Percentiles rank a stretch among this genome's conserved stretches.
phyloP scores from a whole-genome alignment of 352 stramenopile species.

The Blastocystis sp. region DNA sequence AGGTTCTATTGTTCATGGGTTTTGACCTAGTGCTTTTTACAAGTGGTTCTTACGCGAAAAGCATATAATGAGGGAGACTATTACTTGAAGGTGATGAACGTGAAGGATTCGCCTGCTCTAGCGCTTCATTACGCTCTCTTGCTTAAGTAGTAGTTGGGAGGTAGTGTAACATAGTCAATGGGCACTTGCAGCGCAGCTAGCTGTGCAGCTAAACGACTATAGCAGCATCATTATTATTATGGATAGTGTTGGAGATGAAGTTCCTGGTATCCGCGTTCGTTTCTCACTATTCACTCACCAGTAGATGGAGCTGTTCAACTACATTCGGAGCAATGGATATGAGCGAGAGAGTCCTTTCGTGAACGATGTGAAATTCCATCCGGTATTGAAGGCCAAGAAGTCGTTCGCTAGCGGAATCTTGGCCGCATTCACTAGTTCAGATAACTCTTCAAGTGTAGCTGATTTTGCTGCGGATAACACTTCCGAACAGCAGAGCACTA shows the following conservation, averaged over 20 bases:
- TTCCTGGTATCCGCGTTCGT: constrained; percentile 36
- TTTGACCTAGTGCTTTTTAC: constrained; percentile 31
- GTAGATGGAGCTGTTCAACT: constrained; percentile 58
- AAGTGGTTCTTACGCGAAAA: constrained; percentile 14
- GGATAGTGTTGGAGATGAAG: constrained; percentile 39
- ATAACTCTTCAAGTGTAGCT: not conserved
- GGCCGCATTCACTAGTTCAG: not conserved
- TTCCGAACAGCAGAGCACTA: not conserved
- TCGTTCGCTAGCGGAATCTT: constrained; percentile 58
- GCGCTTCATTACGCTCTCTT: constrained; percentile 38
- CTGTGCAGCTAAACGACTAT: constrained; percentile 47
- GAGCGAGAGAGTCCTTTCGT: constrained; percentile 57
- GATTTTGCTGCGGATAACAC: not conserved
- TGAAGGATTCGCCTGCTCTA: constrained; percentile 43
- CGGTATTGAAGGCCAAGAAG: constrained; percentile 51
- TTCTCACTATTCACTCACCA: not conserved
- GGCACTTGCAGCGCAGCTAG: not conserved
- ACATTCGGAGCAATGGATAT: constrained; percentile 27
- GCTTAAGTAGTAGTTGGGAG: not conserved
- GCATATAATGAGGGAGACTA: constrained; percentile 52
- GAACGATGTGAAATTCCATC: constrained; percentile 57
- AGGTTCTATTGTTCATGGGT: not conserved
- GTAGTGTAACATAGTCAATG: constrained; percentile 19
- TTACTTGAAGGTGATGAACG: constrained; percentile 49
- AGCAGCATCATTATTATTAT: constrained; percentile 48